phyloP scores from a whole-genome alignment of 1,284 basidiomycete genomes.

The Lentinula novae-zelandiae region DNA sequence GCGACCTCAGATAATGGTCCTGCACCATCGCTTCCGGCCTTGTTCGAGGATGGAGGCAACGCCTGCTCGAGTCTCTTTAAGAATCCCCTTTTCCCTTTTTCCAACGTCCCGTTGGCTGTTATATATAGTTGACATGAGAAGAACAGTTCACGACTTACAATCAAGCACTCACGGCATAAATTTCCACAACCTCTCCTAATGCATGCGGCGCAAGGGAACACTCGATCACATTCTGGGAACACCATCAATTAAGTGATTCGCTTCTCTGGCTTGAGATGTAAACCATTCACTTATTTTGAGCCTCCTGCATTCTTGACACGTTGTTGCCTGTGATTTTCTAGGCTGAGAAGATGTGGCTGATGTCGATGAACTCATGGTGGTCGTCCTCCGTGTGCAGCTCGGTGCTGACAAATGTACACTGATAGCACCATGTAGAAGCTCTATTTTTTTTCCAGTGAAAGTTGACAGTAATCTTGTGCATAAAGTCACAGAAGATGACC shows the following conservation, averaged over 20 bases:
- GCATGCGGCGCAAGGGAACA: constrained; percentile 23
- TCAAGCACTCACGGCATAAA: constrained; percentile 16
- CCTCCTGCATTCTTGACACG: constrained; percentile 22
- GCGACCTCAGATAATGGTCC: constrained; percentile 20
- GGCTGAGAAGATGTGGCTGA: neutral
- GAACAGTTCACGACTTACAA: neutral
- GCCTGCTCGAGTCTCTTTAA: constrained; percentile 23
- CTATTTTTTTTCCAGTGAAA: too few relatives aligned
- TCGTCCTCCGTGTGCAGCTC: neutral
- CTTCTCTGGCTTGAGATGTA: neutral
- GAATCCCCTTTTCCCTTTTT: constrained; percentile 24
- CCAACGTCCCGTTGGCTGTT: constrained; percentile 19
- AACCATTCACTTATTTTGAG: constrained; percentile 17
- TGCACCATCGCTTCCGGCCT: constrained; percentile 9
- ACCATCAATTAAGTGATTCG: neutral
- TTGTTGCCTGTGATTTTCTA: constrained; percentile 21
- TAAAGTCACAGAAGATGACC: too few relatives aligned
- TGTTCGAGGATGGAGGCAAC: constrained; percentile 14
- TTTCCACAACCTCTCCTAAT: constrained; percentile 24
- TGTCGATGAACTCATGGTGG: neutral
- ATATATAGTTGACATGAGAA: neutral
- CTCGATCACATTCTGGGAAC: constrained; percentile 16
- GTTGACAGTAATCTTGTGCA: too few relatives aligned
- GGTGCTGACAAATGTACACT: neutral
- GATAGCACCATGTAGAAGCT: too few relatives aligned